phyloP scores from a whole-genome alignment of 2,329 filamentous ascomycete species.

The Gremmenia infestans region DNA sequence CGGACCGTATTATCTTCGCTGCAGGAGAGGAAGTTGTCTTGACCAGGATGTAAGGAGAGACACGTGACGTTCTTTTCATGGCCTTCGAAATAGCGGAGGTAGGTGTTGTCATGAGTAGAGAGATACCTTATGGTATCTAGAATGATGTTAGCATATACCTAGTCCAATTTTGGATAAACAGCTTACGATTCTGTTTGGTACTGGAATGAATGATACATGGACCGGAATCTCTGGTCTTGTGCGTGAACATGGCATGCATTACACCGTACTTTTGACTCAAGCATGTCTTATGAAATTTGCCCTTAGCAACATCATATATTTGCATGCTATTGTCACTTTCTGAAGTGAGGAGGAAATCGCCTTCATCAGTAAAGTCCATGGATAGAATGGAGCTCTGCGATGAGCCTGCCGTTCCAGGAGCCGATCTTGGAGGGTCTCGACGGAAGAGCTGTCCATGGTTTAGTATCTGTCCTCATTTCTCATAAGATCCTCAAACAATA shows the following conservation, averaged over 20 bases:
- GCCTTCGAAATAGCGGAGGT: constrained; percentile 92
- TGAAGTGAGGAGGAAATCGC: constrained; percentile 85
- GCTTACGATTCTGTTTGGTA: constrained; percentile 82
- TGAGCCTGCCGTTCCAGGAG: constrained; percentile 26
- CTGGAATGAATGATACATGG: constrained; percentile 86
- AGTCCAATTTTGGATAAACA: neutral
- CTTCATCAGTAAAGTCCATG: constrained; percentile 93
- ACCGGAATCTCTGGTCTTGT: constrained; percentile 37
- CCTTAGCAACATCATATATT: constrained; percentile 89
- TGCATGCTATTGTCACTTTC: constrained; percentile 94
- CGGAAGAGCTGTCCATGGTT: constrained; percentile 49
- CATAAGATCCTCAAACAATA: constrained; percentile 33
- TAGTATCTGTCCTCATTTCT: neutral
- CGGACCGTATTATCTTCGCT: constrained; percentile 86
- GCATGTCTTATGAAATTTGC: constrained; percentile 80
- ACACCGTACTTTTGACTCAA: constrained; percentile 96
- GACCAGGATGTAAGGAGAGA: constrained; percentile 76
- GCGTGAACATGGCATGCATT: constrained; percentile 75
- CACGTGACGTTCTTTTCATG: constrained; percentile 82
- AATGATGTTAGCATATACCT: neutral
- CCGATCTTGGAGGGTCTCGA: constrained; percentile 47
- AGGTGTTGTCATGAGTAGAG: constrained; percentile 91
- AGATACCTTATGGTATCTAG: constrained; percentile 80
- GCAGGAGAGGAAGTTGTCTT: constrained; percentile 89
- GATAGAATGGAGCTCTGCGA: constrained; percentile 67